Conservation (phyloP, 306 rosid genomes). For the Lithocarpus polystachyus region DNA sequence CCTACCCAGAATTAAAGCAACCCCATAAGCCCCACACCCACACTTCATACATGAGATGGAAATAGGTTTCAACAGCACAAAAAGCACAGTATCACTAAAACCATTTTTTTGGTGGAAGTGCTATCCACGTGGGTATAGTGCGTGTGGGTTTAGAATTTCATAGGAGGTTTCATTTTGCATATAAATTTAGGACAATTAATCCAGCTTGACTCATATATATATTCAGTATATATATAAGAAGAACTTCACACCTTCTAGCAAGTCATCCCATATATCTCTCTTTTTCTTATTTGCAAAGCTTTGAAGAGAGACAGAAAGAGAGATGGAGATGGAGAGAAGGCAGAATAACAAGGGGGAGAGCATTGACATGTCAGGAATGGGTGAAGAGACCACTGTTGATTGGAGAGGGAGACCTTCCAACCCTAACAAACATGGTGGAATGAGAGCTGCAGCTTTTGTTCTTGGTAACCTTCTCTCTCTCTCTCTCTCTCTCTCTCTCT, state of each 20-base stretch:
- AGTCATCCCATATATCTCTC: background rate
- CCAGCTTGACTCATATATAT: too few relatives aligned
- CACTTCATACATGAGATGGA: background rate
- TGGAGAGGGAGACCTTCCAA: slow-evolving; percentile 89
- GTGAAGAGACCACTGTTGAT: slow-evolving; percentile 44
- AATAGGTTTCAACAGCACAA: background rate
- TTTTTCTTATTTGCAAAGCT: background rate
- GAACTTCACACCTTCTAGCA: slow-evolving; percentile 1
- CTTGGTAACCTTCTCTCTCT: slow-evolving; percentile 42
- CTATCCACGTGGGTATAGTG: slow-evolving; percentile 32
- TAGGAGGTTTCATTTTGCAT: background rate
- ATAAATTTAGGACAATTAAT: slow-evolving; percentile 23
- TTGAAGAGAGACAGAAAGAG: background rate
- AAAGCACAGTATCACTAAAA: background rate
- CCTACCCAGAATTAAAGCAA: background rate
- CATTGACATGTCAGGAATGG: slow-evolving; percentile 3
- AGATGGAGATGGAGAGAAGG: background rate
- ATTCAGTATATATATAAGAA: too few relatives aligned
- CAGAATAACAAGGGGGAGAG: slow-evolving; percentile 32
- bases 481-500: background rate
- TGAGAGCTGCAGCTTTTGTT: slow-evolving; percentile 62
- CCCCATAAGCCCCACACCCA: too few relatives aligned
- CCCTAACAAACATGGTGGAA: slow-evolving; percentile 64
- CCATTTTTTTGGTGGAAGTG: slow-evolving; percentile 23
- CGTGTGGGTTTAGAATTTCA: slow-evolving; percentile 21